Evolutionary conservation across 768 basidiomycete species (phyloP).

Genomic region (Trametes gibbosa): DNA sequence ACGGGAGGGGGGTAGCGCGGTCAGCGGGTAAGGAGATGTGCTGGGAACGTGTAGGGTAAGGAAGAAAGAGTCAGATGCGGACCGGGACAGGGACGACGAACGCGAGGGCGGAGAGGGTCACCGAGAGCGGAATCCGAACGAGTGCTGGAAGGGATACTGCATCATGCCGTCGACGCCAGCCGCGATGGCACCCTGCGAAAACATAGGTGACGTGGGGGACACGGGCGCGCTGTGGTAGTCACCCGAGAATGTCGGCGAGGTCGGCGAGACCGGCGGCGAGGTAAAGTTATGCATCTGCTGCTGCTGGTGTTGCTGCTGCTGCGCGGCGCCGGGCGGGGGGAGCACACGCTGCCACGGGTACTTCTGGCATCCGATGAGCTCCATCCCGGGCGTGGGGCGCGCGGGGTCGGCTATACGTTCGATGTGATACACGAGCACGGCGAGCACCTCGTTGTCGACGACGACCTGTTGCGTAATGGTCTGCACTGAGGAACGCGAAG

Average conservation of each 20-base stretch:
- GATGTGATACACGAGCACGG: slow-evolving; percentile 66
- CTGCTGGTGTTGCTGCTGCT: slow-evolving; percentile 25
- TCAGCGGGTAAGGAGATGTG: neutral
- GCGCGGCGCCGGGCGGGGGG: slow-evolving; percentile 10
- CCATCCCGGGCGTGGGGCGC: slow-evolving; percentile 54
- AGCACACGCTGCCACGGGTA: slow-evolving; percentile 28
- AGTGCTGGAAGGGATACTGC: slow-evolving; percentile 6
- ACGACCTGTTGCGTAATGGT: slow-evolving; percentile 70
- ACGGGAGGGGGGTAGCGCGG: slow-evolving; percentile 10
- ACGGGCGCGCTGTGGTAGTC: slow-evolving; percentile 9
- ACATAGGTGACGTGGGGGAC: slow-evolving; percentile 11
- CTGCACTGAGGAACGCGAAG: slow-evolving; percentile 34
- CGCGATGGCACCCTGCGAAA: neutral
- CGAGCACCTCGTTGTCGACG: slow-evolving; percentile 59
- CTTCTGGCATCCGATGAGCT: slow-evolving; percentile 53
- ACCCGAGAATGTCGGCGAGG: slow-evolving; percentile 9
- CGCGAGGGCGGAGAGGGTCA: neutral
- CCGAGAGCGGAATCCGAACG: slow-evolving; percentile 4
- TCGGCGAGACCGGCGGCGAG: slow-evolving; percentile 24
- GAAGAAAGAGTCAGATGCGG: neutral
- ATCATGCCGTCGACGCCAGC: slow-evolving; percentile 3
- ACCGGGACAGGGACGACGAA: too few relatives aligned
- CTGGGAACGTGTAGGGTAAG: neutral
- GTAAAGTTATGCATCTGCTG: slow-evolving; percentile 22
- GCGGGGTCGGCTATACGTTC: slow-evolving; percentile 47